Evolutionary conservation across 2,329 filamentous ascomycete genomes (phyloP), one percentile per base, ranked within the genome.

Genomic region (Arthroderma sp.): DNA sequence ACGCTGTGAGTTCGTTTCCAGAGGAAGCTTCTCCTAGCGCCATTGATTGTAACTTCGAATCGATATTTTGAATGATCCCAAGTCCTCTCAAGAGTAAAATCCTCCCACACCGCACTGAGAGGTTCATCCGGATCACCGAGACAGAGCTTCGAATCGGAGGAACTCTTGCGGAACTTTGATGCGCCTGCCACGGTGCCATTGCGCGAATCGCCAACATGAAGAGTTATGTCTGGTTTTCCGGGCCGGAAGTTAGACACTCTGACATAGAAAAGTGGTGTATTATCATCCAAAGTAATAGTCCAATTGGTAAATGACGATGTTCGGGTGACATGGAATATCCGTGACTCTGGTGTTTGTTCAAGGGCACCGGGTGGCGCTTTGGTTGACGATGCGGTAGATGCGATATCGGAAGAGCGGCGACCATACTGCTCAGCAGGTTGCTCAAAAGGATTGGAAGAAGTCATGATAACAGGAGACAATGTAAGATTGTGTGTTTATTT

Each of bases 141-240:
- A 5, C 60, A 59, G 33, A 65, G 50, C 46, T 60, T 59, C 11
- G 53, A 49, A 43, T 58, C 53, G 10, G 54, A 53, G 4, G 60
- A 62, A 43, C 64, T 57, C 33, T 57, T 55, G 7, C 53, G 44
- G 44, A 60, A 65, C 38, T 64, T 61, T 46, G 55, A 57, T 4
- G 58, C 51, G 0, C 55, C 61, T 36, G 54, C 53, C 11, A 60
- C 44, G 7, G 58, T 56, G 3, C 50, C 58, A 3, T 46, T 53
- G 5, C 51, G 50, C 48, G 57, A 50, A 3, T 48, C 28, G 8
- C 61, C 57, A 1, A 49, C 42, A 48, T 65, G 59, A 41, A 64
- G 50, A 1, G 58, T 61, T 5, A 65, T 49, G 11, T 63, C 60
- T 11, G 60, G 55, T 42, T 59, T 63, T 11, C 53, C 54, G 4